Conservation (phyloP, 805 yeast species). For the Suhomyces faveliae region DNA sequence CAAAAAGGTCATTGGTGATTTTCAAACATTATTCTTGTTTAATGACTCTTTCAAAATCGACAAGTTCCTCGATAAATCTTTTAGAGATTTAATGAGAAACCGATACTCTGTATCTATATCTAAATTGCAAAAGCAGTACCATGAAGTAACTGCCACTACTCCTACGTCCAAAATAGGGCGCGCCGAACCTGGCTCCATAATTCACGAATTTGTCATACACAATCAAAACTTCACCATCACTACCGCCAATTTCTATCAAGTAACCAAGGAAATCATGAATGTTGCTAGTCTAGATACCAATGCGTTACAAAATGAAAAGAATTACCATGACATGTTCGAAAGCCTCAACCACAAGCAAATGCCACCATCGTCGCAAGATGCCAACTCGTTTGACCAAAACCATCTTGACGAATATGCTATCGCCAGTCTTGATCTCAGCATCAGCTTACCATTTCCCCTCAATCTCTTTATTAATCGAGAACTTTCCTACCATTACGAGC, state of each 20-base stretch:
- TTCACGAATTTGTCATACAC: conserved; percentile 64
- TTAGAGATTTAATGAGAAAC: conserved; percentile 51
- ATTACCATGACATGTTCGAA: conserved; percentile 45
- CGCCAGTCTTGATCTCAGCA: conserved; percentile 52
- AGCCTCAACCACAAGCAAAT: conserved; percentile 32
- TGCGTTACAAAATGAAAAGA: conserved; percentile 37
- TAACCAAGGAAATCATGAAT: conserved; percentile 49
- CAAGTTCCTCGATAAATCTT: conserved; percentile 49
- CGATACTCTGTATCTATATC: conserved; percentile 31
- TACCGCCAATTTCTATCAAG: conserved; percentile 42
- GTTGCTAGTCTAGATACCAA: conserved; percentile 42
- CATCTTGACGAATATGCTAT: conserved; percentile 38
- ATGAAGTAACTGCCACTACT: conserved; percentile 14
- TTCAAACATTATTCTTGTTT: conserved; percentile 60
- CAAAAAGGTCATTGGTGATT: conserved; percentile 40
- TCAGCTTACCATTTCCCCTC: conserved; percentile 82
- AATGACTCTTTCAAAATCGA: conserved; percentile 51
- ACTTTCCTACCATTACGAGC: conserved; percentile 72
- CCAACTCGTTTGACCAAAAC: conserved; percentile 10
- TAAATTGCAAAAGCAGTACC: conserved; percentile 24
- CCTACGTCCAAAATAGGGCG: not conserved
- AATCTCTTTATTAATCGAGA: conserved; percentile 72
- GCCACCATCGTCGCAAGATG: conserved; percentile 6
- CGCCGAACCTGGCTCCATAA: not conserved
- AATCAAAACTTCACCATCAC: conserved; percentile 41